Evolutionary conservation across 257 asterid genomes (phyloP), one percentile per base, ranked within the genome.

Genomic region (Datura wrightii): DNA sequence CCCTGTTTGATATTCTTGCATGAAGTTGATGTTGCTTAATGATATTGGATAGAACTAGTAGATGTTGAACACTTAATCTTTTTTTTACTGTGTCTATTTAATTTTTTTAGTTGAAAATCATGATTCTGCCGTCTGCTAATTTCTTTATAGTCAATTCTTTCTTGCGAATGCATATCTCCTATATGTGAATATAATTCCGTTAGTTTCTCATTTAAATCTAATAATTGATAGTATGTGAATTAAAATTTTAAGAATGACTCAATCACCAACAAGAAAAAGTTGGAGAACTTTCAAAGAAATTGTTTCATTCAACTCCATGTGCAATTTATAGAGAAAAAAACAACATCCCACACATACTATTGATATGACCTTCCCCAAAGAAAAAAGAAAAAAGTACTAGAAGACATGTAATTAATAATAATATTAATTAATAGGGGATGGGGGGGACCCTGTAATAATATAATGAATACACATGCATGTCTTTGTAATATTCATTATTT

Each of bases 401-500:
- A 46, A 71, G 39, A 44, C 6, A 44, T 10, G 80, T 41, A 39
- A 39, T 46, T 3, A 48, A 24, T 48, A 48, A 15, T 74, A 5
- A 72, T 48, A 72, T 4, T 48, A 46, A 7, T 13, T 13, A 10
- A 36, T 6, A 37, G 41, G 9, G 56, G 16, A 3, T 10, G 53
- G 53, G 54, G 54, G 80, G 41, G 55, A n/a, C 39, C 58, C 10
- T 24, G 11, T 48, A 36, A 36, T 66, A 42, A 39, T 39, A 39
- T 39, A 39, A 39, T 39, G 42, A 39, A 6, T 76, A 50, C 82
- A 50, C 62, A 76, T 76, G 62, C 62, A 50, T 31, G 62, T 76
- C 62, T 37, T 76, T 50, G 82, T 76, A 11, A 62, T 50, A 76
- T 50, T 76, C 62, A 76, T 76, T 50, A 76, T 76, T 76, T 14